phyloP scores from a whole-genome alignment of 352 stramenopile genomes.

The Detonula confervacea region DNA sequence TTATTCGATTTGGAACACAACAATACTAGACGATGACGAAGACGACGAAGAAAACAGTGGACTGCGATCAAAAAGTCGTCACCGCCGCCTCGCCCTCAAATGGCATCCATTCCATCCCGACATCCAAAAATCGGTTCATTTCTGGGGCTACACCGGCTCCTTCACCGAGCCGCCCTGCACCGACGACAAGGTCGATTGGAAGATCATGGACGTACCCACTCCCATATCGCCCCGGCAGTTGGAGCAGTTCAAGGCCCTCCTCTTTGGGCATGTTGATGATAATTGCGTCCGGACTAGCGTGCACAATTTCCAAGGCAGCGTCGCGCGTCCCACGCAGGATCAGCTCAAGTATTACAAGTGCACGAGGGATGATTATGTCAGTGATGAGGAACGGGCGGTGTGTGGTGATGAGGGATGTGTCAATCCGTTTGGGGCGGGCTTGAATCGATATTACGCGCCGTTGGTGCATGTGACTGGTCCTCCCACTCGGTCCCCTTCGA shows the following conservation, averaged over 20 bases:
- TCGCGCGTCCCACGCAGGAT: constrained; percentile 31
- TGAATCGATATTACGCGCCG: constrained; percentile 32
- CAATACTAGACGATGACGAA: too few species aligned
- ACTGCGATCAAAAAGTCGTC: not conserved
- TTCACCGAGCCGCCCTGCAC: constrained; percentile 81
- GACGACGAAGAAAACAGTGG: constrained; percentile 7
- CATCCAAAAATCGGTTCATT: constrained; percentile 72
- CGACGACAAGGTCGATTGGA: constrained; percentile 65
- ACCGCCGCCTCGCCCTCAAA: too few species aligned
- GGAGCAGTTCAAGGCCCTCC: constrained; percentile 68
- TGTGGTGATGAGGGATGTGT: constrained; percentile 44
- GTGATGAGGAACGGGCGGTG: constrained; percentile 40
- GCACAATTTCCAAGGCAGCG: constrained; percentile 46
- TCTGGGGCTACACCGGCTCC: constrained; percentile 82
- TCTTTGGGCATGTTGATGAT: constrained; percentile 61
- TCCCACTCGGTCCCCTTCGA: too few species aligned
- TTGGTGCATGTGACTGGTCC: constrained; percentile 39
- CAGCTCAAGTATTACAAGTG: constrained; percentile 52
- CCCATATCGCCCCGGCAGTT: constrained; percentile 66
- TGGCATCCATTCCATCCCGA: constrained; percentile 75
- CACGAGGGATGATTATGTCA: constrained; percentile 45
- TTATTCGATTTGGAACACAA: too few species aligned
- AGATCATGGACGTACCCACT: constrained; percentile 75
- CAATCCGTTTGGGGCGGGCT: constrained; percentile 23
- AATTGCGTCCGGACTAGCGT: constrained; percentile 41